Base-by-base conservation (phyloP, 345 rosid genomes). In the Kandelia obovata region DNA sequence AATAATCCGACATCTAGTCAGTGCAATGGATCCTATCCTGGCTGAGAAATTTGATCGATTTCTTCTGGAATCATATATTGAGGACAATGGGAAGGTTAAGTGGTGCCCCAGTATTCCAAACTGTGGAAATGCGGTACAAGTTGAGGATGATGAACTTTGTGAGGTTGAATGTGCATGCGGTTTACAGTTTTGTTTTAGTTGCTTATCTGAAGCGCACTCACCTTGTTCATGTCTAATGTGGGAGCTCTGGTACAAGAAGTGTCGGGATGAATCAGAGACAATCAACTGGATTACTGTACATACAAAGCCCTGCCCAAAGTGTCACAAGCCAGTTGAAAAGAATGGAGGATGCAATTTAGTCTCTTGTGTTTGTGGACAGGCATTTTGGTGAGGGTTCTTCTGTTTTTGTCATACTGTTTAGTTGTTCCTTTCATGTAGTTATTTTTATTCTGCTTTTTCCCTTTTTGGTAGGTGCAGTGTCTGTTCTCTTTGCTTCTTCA, bases 191-290 rank as follows among this genome's bases (percentile, higher is more conserved):
- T 94, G 96, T 82, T 91, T 91, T 75, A 83, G 89, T 73, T 91
- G 97, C 81, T 83, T 83, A 71, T 83, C 84, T 34, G 85, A 87
- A 84, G 78, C 90, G 27, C 99, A 95, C 75, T 95, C 99, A 0
- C 96, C 99, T 43, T 95, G 99, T 77, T 95, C 99, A 35, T 91
- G 99, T 80, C 68, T 80, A 75, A 95, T 91, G 97, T 95, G 99
- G 97, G 92, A 87, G 75, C 91, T 86, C 21, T 95, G 99, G 99
- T 67, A 75, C 61, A 89, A 89, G 81, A 91, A 87, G 71, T 89
- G 90, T 61, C 77, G 64, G 1, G 91, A 94, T 77, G 97, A 89
- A 80, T 91, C 90, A 8, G 96, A 91, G 81, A 87, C 97, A 0
- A 85, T 88, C 52, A 88, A 91, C 34, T 91, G 96, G 96, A 87